A percentile compares a stretch with the other conserved stretches of the same genome.
Conservation (phyloP, 805 yeast species). For the Sugiyamaella smithiae region DNA sequence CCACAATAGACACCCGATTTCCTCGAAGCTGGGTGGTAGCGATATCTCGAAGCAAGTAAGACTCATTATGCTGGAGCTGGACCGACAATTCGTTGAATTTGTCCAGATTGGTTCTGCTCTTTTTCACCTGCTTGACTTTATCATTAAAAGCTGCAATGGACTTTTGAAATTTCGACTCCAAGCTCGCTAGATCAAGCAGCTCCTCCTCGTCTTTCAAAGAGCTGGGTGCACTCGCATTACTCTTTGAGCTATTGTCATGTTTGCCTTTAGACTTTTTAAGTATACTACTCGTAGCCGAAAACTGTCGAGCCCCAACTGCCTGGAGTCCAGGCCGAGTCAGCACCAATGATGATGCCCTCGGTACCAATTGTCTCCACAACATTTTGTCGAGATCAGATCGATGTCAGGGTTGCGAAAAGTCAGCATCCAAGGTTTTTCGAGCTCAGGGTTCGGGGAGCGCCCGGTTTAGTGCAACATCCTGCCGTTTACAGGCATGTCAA, state of each 20-base stretch:
- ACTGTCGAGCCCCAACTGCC: no score
- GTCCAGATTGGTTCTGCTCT: conserved; percentile 66
- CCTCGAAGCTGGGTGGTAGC: conserved; percentile 37
- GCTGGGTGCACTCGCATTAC: conserved; percentile 27
- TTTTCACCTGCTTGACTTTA: conserved; percentile 57
- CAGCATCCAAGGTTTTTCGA: no score
- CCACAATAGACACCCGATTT: conserved; percentile 65
- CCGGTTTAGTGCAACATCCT: no score
- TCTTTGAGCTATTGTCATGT: no score
- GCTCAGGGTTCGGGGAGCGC: no score
- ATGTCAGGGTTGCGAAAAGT: no score
- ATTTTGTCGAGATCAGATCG: no score
- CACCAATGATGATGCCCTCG: no score
- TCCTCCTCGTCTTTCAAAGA: conserved; percentile 15
- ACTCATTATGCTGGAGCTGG: conserved; percentile 45
- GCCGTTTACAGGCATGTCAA: no score
- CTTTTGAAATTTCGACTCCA: conserved; percentile 44
- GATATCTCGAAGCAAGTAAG: conserved; percentile 44
- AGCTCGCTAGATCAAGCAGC: conserved; percentile 21
- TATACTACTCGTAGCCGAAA: not conserved
- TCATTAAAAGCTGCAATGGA: conserved; percentile 53
- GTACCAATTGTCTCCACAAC: no score
- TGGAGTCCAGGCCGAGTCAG: no score
- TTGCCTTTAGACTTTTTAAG: conserved; percentile 17
- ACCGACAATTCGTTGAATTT: conserved; percentile 60